A percentile compares a stretch with the other conserved stretches of the same genome.
These are phyloP conservation scores for Neocatenulostroma microsporum DNA, from an alignment of 2,329 filamentous ascomycete species.

Conservation along the genomic window DNA sequence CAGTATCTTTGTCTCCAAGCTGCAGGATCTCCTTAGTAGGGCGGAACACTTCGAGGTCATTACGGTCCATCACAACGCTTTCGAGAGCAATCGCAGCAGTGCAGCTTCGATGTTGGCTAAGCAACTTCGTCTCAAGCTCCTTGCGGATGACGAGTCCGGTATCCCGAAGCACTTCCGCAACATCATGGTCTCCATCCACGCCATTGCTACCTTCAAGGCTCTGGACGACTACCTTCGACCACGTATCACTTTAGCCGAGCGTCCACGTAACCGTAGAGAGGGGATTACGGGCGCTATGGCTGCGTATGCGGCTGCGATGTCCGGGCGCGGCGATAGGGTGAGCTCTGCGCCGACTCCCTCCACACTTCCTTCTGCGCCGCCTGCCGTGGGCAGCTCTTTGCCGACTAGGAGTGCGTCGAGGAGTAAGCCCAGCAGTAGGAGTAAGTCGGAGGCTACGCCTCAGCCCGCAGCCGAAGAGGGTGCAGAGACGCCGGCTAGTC, in stretches of 20 bases:
- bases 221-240: constrained; percentile 92
- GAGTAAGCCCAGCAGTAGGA: constrained; percentile 19
- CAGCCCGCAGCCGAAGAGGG: constrained; percentile 14
- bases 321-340: constrained; percentile 42
- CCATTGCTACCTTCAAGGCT: constrained; percentile 95
- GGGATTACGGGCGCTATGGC: constrained; percentile 64
- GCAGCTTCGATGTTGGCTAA: constrained; percentile 95
- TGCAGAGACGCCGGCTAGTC: constrained; percentile 17
- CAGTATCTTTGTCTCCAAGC: constrained; percentile 82
- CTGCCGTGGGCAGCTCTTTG: constrained; percentile 25
- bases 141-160: constrained; percentile 83
- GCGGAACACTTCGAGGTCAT: constrained; percentile 98
- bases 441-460: constrained; percentile 17
- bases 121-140: constrained; percentile 79
- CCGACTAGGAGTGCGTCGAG: constrained; percentile 19
- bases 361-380: constrained; percentile 10
- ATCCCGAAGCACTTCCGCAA: constrained; percentile 82
- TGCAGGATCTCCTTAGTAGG: constrained; percentile 91
- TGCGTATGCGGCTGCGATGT: constrained; percentile 67
- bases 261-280: constrained; percentile 48
- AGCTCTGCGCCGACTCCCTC: too few relatives aligned
- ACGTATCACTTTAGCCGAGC: constrained; percentile 72
- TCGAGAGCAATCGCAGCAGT: constrained; percentile 82
- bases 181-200: constrained; percentile 97
- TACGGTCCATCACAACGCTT: constrained; percentile 86